These are phyloP conservation scores for Sicyos baderoa DNA, from an alignment of 306 rosid genomes.

Conservation along the genomic window DNA sequence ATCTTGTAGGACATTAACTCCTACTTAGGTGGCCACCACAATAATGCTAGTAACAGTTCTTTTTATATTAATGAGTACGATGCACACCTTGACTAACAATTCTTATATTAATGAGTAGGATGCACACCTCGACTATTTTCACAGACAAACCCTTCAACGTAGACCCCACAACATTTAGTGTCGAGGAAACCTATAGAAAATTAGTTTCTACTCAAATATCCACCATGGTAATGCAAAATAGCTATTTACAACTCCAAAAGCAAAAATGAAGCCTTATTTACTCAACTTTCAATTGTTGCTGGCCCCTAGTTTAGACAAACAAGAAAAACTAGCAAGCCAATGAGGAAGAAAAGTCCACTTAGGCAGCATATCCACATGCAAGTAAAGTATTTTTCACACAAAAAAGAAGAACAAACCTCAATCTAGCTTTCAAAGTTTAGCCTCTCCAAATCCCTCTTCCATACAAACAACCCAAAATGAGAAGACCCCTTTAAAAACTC, in stretches of 20 bases:
- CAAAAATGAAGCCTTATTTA: neutral
- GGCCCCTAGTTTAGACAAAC: neutral
- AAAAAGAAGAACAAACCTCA: conserved; percentile 10
- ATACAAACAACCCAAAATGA: neutral
- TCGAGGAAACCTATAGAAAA: too few relatives aligned
- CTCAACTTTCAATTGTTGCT: neutral
- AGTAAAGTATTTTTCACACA: neutral
- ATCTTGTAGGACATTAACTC: too few relatives aligned
- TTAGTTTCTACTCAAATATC: too few relatives aligned
- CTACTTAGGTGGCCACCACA: too few relatives aligned
- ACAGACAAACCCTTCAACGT: too few relatives aligned
- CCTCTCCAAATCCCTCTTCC: neutral
- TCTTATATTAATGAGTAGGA: too few relatives aligned
- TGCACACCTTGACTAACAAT: too few relatives aligned
- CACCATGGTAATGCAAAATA: neutral
- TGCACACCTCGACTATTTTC: too few relatives aligned
- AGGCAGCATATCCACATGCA: neutral
- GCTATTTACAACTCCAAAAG: neutral
- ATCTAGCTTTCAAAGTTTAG: neutral
- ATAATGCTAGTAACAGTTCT: too few relatives aligned
- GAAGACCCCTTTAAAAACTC: neutral
- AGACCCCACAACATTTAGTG: too few relatives aligned
- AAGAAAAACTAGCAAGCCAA: neutral
- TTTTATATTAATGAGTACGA: too few relatives aligned
- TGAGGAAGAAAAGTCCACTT: neutral